Percentiles rank a stretch among this genome's conserved stretches.
Conservation (phyloP, 331 rosid species). For the Ulmus americana region DNA sequence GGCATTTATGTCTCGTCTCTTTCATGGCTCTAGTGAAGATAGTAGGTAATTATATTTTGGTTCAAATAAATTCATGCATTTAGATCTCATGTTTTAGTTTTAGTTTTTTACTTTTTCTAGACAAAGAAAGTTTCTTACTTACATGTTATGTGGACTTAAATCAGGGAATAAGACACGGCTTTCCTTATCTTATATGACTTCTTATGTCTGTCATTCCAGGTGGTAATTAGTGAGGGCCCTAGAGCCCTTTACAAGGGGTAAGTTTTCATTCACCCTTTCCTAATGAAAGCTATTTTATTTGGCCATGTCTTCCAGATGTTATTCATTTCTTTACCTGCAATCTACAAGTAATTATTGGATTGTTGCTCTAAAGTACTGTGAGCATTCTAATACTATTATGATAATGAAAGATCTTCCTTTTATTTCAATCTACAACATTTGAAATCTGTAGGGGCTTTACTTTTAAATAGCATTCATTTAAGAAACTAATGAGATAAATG, state of each 20-base stretch:
- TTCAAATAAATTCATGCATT: too few relatives aligned
- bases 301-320: neutral
- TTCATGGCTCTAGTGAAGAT: too few relatives aligned
- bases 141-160: too few relatives aligned
- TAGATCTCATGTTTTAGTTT: too few relatives aligned
- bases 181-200: too few relatives aligned
- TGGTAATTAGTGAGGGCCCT: slow-evolving; percentile 71
- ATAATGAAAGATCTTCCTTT: neutral
- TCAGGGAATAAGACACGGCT: too few relatives aligned
- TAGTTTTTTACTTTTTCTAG: too few relatives aligned
- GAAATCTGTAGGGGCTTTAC: slow-evolving; percentile 68
- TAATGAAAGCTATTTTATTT: neutral
- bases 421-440: neutral
- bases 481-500: too few relatives aligned
- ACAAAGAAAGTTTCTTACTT: too few relatives aligned
- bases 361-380: neutral
- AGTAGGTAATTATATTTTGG: too few relatives aligned
- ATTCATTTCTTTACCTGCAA: neutral
- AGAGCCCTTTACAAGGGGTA: slow-evolving; percentile 91
- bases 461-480: too few relatives aligned
- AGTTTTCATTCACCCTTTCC: slow-evolving; percentile 23
- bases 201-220: slow-evolving; percentile 45
- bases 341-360: neutral
- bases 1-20: neutral
- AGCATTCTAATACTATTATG: neutral